Base-by-base conservation (phyloP, 768 basidiomycete species). In the Boletus insuetus region DNA sequence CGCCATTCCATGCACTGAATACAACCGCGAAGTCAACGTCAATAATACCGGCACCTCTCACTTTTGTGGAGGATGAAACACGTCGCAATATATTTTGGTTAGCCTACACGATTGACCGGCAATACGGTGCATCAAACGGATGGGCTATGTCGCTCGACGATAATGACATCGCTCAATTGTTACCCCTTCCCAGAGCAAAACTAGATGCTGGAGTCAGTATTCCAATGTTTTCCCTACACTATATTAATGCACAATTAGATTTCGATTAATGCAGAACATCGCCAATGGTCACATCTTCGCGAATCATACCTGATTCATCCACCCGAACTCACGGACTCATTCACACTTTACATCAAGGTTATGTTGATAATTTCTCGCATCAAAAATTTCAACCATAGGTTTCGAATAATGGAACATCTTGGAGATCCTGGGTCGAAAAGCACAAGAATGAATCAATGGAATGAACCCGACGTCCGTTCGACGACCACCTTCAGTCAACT, bases 61-160 rank as follows among this genome's bases (percentile, higher is more conserved):
- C 79, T 32, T 78, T 82, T 2, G 73, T 84, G 8, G 89, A 90
- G 66, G 86, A 86, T 34, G 89, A 90, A 68, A 82, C 75, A 39
- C 77, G 89, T 47, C 76, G 87, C 51, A 90, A 90, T 61, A 76
- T 82, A 1, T 89, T 89, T 62, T 91, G 88, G 83, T 63, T 87
- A 44, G 83, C 86, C 10, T 90, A 89, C 65, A 77, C 83, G 7
- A 74, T 78, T 43, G 89, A 91, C 59, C 81, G 88, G 26, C 79
- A 84, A 56, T 81, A 83, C 53, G 83, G 86, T 6, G 80, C 79
- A 56, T 81, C 82, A 32, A 89, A 87, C 60, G 85, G 84, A 19
- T 91, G 87, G 82, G 83, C 88, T 0, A 74, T 83, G 55, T 79
- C 78, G 54, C 71, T 91, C 11, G 89, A 91, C 58, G 89, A 91